Percentiles rank a stretch among this genome's conserved stretches.
Conservation (phyloP, 768 basidiomycete species). For the Russula earlei region DNA sequence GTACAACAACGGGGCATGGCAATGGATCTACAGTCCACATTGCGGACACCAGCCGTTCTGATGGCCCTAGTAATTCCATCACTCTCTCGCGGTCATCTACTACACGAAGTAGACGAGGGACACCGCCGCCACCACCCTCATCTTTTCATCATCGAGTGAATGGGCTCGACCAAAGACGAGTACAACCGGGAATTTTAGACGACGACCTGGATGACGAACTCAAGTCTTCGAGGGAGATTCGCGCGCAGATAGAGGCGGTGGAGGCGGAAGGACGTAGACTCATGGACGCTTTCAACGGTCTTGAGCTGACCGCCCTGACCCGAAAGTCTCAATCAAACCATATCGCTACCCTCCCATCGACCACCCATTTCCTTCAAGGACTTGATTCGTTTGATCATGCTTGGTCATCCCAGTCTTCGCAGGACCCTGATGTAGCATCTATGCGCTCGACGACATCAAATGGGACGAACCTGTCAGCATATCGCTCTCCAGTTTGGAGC, state of each 20-base stretch:
- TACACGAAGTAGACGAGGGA: constrained; percentile 16
- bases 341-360: constrained; percentile 21
- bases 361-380: constrained; percentile 17
- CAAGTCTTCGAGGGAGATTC: constrained; percentile 53
- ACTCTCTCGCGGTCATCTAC: constrained; percentile 32
- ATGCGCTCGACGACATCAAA: constrained; percentile 18
- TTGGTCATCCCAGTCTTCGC: constrained; percentile 8
- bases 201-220: constrained; percentile 48
- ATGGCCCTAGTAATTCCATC: constrained; percentile 19
- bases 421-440: constrained; percentile 18
- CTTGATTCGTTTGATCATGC: constrained; percentile 5
- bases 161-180: constrained; percentile 13
- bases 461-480: constrained; percentile 16
- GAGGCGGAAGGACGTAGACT: constrained; percentile 63
- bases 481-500: constrained; percentile 13
- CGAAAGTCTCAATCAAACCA: constrained; percentile 31
- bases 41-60: constrained; percentile 24
- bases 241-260: constrained; percentile 53
- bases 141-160: constrained; percentile 24
- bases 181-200: constrained; percentile 24
- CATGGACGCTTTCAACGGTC: constrained; percentile 71
- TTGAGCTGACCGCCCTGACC: constrained; percentile 62
- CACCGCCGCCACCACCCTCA: constrained; percentile 24
- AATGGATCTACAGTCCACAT: constrained; percentile 3
- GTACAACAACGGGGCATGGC: constrained; percentile 36